Evolutionary conservation across 306 rosid genomes (phyloP).

Genomic region (Argentina anserina): DNA sequence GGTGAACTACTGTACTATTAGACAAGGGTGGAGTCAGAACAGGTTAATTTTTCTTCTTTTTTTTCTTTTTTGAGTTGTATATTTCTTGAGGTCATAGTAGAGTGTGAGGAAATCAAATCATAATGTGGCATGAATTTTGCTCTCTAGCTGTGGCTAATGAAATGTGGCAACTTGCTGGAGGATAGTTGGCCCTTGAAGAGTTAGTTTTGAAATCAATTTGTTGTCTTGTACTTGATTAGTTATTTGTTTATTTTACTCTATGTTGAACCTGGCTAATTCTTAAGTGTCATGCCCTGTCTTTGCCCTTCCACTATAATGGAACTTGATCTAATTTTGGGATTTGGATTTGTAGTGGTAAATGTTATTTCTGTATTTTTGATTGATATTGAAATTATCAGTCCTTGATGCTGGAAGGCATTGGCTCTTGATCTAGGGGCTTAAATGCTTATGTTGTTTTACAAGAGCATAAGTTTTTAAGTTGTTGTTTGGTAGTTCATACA

Average conservation of each 20-base stretch:
- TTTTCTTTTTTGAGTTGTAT: constrained; percentile 57
- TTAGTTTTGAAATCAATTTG: constrained; percentile 39
- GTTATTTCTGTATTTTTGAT: neutral
- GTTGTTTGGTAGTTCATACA: no score
- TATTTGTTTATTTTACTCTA: constrained; percentile 21
- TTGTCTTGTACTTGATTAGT: constrained; percentile 40
- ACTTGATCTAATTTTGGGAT: neutral
- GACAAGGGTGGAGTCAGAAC: constrained; percentile 53
- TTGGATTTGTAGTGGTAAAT: neutral
- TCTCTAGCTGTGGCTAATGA: constrained; percentile 40
- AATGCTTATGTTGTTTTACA: no score
- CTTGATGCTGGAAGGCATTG: neutral
- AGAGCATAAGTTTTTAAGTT: no score
- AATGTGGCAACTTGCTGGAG: constrained; percentile 38
- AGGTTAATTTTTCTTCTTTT: constrained; percentile 61
- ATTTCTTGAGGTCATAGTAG: constrained; percentile 63
- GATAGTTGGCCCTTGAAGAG: constrained; percentile 53
- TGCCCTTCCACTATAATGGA: constrained; percentile 11
- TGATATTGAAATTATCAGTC: neutral
- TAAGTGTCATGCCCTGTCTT: constrained; percentile 31
- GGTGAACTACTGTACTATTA: constrained; percentile 50
- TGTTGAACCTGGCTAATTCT: constrained; percentile 47
- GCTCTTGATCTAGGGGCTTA: no score
- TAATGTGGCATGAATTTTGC: constrained; percentile 66
- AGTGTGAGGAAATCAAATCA: constrained; percentile 60